Base-by-base conservation (phyloP, 2,329 filamentous ascomycete species). In the Trichoderma sp. region DNA sequence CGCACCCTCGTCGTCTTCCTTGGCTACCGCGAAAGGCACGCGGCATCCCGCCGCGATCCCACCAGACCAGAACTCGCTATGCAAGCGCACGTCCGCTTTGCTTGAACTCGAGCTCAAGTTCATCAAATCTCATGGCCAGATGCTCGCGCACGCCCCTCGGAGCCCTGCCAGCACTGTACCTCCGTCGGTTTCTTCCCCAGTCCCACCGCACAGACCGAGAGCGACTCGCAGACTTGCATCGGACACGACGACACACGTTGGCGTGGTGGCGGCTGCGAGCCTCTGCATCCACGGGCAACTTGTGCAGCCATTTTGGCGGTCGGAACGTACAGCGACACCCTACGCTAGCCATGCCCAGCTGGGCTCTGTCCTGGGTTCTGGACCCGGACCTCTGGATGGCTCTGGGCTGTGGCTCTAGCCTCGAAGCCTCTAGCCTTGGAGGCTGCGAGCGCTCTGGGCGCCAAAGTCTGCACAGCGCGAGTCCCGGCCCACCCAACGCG, bases 291-390 rank as follows among this genome's bases (percentile, higher is more conserved):
- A 55, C 67, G 39, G 39, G 30, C 66, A 53, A 58, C 66, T 28
- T 36, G 26, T 12, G 32, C 15, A 59, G 43, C 47, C 47, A 43
- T 68, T 57, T 30, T 43, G 63, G 71, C 71, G 62, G 64, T 62
- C 47, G 71, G 53, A 70, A 70, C 62, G 39, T 68, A 26, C 50
- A 70, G 61, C 53, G 57, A 62, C 68, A 43, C 39, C 68, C 71
- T 62, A 67, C 67, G 67, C 67, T 73, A 65, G 68, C 62, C 62
- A 32, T 68, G 36, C 23, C 62, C 68, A 73, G 68, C 68, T 68
- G 61, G 71, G 71, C 66, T 66, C 39, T 65, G 66, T 36, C 34
- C 59, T 30, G 17, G 55, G 63, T 58, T 67, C 70, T 59, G 32
- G 36, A 36, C 34, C 68, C 63, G 34, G 69, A 36, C 34, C 62